Evolutionary conservation across 495 filamentous ascomycete species (phyloP).

Genomic region (Penicillium argentinense): DNA sequence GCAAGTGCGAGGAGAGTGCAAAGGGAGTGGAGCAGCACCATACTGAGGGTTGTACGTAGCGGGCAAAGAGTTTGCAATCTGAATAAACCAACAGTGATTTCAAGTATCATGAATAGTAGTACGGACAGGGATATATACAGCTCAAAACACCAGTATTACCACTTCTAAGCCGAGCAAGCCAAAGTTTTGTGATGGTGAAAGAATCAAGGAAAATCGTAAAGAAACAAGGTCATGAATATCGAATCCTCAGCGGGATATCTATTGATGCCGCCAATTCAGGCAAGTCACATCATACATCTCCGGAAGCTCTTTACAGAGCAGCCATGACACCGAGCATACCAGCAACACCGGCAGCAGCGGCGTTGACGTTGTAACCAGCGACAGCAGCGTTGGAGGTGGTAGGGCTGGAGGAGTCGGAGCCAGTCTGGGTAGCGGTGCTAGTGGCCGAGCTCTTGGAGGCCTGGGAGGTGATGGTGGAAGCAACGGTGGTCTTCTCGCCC

Average conservation of each 20-base stretch:
- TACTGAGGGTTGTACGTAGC: no score
- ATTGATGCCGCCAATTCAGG: no score
- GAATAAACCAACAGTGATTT: background rate
- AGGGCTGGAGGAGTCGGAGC: constrained; percentile 10
- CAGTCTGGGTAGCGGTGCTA: constrained; percentile 5
- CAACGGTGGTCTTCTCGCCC: constrained; percentile 16
- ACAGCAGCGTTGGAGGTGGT: constrained; percentile 9
- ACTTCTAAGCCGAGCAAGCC: background rate
- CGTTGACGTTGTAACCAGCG: constrained; percentile 20
- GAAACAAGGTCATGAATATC: no score
- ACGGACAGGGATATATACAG: constrained; percentile 5
- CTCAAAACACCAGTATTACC: constrained; percentile 10
- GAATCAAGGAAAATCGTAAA: constrained; percentile 21
- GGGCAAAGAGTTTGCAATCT: no score
- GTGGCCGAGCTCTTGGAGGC: constrained; percentile 14
- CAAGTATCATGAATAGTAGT: background rate
- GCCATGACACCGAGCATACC: constrained; percentile 41
- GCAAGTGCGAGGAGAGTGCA: no score
- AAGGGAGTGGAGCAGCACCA: no score
- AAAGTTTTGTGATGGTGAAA: background rate
- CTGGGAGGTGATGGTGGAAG: constrained; percentile 16
- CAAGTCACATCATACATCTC: background rate
- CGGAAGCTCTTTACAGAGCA: constrained; percentile 36
- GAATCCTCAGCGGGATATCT: no score
- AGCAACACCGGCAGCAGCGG: constrained; percentile 23